Evolutionary conservation across 345 rosid species (phyloP).

Genomic region (Eucalyptus cloeziana): DNA sequence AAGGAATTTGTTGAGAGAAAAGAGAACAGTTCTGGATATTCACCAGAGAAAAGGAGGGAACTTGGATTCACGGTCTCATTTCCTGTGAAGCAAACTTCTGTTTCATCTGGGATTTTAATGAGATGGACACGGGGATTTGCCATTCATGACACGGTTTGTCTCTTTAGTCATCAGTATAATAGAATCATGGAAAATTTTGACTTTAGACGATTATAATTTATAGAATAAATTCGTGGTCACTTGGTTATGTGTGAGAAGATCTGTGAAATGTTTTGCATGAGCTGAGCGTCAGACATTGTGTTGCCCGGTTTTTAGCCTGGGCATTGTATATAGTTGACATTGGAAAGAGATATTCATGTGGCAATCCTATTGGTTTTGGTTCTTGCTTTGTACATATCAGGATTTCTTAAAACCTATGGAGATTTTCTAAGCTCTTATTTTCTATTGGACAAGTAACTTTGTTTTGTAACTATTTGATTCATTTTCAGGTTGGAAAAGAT

Average conservation of each 20-base stretch:
- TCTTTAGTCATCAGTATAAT: neutral
- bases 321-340: neutral
- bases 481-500: slow-evolving; percentile 64
- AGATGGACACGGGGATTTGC: slow-evolving; percentile 87
- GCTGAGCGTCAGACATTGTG: neutral
- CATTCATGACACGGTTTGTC: slow-evolving; percentile 70
- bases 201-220: neutral
- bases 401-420: neutral
- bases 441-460: neutral
- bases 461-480: neutral
- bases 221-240: neutral
- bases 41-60: slow-evolving; percentile 28
- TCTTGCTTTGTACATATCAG: neutral
- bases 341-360: neutral
- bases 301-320: neutral
- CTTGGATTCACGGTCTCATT: slow-evolving; percentile 89
- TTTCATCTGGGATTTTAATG: slow-evolving; percentile 54
- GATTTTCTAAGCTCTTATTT: neutral
- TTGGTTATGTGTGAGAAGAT: neutral
- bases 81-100: slow-evolving; percentile 73
- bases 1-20: slow-evolving; percentile 63
- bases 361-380: neutral
- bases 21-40: slow-evolving; percentile 26
- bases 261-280: neutral
- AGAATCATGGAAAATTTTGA: neutral